Conservation (phyloP, 352 stramenopile genomes). For the Pythium angustatum region DNA sequence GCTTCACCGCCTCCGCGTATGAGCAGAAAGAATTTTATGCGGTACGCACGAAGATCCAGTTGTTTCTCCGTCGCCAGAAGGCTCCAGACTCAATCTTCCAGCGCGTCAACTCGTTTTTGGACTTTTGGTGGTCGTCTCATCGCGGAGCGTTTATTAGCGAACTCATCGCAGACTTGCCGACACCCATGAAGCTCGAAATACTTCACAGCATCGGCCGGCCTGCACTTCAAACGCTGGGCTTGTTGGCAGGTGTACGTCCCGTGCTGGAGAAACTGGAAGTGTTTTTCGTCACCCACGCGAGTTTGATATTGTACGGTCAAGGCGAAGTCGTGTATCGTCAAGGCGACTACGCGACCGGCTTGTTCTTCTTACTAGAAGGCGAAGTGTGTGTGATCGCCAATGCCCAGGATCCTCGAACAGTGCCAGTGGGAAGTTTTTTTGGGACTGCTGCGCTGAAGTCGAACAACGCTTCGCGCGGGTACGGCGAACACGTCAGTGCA, state of each 20-base stretch:
- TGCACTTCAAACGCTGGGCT: slow-evolving; percentile 37
- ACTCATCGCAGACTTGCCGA: slow-evolving; percentile 38
- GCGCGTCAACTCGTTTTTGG: slow-evolving; percentile 46
- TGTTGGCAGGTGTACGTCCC: slow-evolving; percentile 29
- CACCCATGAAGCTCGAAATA: slow-evolving; percentile 39
- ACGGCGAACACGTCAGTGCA: slow-evolving; percentile 37
- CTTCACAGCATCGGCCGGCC: slow-evolving; percentile 37
- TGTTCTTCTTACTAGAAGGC: slow-evolving; percentile 42
- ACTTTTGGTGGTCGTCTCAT: slow-evolving; percentile 54
- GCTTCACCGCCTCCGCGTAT: slow-evolving; percentile 47
- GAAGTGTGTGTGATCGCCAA: slow-evolving; percentile 24
- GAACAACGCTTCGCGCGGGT: slow-evolving; percentile 25
- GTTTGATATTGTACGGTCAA: slow-evolving; percentile 44
- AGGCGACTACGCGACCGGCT: slow-evolving; percentile 35
- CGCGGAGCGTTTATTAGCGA: slow-evolving; percentile 43
- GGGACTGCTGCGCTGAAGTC: slow-evolving; percentile 27
- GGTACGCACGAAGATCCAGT: slow-evolving; percentile 40
- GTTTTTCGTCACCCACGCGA: slow-evolving; percentile 38
- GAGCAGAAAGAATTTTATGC: slow-evolving; percentile 58
- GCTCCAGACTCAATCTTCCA: slow-evolving; percentile 43
- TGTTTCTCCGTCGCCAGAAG: slow-evolving; percentile 48
- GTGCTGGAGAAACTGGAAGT: slow-evolving; percentile 36
- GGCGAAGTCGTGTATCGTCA: slow-evolving; percentile 7
- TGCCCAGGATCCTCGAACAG: slow-evolving; percentile 19
- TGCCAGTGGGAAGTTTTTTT: slow-evolving; percentile 36